Conservation (phyloP, 306 rosid genomes). For the Medicago lupulina region DNA sequence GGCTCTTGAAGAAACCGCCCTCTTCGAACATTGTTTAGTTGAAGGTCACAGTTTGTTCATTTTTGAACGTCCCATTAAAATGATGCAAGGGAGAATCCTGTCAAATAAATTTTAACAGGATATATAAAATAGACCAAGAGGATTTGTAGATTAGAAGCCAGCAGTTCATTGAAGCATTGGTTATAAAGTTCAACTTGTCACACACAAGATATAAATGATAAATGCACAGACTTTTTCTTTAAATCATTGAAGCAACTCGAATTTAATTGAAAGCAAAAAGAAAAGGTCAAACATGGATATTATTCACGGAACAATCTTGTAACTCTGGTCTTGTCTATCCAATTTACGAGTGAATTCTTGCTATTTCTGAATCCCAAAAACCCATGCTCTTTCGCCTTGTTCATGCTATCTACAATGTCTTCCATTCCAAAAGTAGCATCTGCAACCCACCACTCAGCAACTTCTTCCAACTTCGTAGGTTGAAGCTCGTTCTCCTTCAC, state of each 20-base stretch:
- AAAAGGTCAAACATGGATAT: not conserved
- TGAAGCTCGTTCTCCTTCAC: constrained; percentile 58
- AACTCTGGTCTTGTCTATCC: constrained; percentile 63
- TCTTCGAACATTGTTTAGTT: too few relatives aligned
- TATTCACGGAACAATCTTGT: constrained; percentile 63
- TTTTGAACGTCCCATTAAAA: too few relatives aligned
- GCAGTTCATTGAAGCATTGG: too few relatives aligned
- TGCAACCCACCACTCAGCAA: constrained; percentile 63
- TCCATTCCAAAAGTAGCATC: constrained; percentile 33
- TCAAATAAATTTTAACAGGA: too few relatives aligned
- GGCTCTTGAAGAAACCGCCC: too few relatives aligned
- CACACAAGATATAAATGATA: not conserved
- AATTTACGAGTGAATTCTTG: constrained; percentile 53
- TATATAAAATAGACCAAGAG: too few relatives aligned
- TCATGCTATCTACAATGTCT: constrained; percentile 48
- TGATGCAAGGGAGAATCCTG: too few relatives aligned
- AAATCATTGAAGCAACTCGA: not conserved
- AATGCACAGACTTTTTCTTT: not conserved
- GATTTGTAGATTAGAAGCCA: too few relatives aligned
- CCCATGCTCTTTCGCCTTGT: constrained; percentile 69
- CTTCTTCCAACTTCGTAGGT: constrained; percentile 54
- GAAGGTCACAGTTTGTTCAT: too few relatives aligned
- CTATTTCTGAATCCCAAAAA: constrained; percentile 76
- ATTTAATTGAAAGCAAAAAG: not conserved
- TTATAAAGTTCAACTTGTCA: not conserved